A percentile compares a stretch with the other conserved stretches of the same genome.
Evolutionary conservation across 495 filamentous ascomycete species (phyloP).

Genomic region (Acidiella bohemica): DNA sequence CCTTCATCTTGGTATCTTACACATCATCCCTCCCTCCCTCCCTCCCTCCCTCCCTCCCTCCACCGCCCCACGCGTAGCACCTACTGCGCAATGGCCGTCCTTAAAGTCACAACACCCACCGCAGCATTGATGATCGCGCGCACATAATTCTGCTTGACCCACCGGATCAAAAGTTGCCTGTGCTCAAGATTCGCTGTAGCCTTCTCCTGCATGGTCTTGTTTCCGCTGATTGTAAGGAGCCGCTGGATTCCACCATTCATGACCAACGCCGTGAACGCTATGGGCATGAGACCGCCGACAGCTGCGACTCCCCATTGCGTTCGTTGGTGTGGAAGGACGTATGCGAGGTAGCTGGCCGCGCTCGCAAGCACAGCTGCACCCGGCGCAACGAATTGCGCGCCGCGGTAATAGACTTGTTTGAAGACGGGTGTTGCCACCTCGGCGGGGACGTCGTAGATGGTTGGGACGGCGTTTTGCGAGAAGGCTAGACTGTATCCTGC

Average conservation of each 20-base stretch:
- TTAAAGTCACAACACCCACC: conserved; percentile 1
- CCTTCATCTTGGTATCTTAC: too few relatives aligned
- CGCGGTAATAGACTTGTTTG: conserved; percentile 3
- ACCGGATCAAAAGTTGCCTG: conserved; percentile 7
- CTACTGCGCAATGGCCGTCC: conserved; percentile 5
- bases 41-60: too few relatives aligned
- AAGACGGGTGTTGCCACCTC: conserved; percentile 4
- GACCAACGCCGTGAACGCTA: conserved; percentile 4
- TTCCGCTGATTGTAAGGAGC: conserved; percentile 6
- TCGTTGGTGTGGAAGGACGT: conserved; percentile 7
- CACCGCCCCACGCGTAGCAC: too few relatives aligned
- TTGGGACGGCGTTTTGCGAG: conserved; percentile 12
- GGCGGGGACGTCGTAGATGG: conserved; percentile 8
- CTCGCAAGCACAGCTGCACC: neutral
- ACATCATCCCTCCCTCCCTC: too few relatives aligned
- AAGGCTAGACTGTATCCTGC: conserved; percentile 11
- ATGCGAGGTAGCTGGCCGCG: conserved; percentile 12
- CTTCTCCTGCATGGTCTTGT: conserved; percentile 12
- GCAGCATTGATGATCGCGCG: conserved; percentile 2
- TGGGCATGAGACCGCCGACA: neutral
- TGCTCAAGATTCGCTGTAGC: conserved; percentile 12
- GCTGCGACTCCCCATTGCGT: neutral
- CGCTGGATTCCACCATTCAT: conserved; percentile 9
- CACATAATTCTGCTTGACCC: conserved; percentile 14
- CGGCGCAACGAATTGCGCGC: conserved; percentile 5